Conservation (phyloP, 371 early-diverging fungal genomes). For the Racocetra persica region DNA sequence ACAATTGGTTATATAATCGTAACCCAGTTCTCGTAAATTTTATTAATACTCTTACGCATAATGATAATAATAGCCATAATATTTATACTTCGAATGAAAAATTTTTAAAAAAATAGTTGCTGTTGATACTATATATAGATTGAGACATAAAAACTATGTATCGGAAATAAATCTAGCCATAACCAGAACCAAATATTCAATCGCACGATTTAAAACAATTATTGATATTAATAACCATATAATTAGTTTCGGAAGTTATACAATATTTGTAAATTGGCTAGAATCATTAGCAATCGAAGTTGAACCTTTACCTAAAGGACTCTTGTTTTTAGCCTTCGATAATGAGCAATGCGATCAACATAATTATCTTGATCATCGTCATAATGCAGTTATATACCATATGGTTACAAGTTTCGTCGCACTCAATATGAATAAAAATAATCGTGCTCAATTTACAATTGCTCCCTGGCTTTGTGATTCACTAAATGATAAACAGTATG, state of each 20-base stretch:
- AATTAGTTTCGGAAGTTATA: slow-evolving; percentile 8
- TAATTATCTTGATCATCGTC: slow-evolving; percentile 29
- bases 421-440: too few species aligned
- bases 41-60: slow-evolving; percentile 29
- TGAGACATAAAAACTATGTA: slow-evolving; percentile 23
- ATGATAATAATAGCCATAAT: not conserved
- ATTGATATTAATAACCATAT: too few species aligned
- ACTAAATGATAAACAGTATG: too few species aligned
- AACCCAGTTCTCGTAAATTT: slow-evolving; percentile 29
- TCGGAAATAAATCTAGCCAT: slow-evolving; percentile 15
- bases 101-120: slow-evolving; percentile 22
- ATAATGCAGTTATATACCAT: slow-evolving; percentile 17
- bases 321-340: slow-evolving; percentile 31
- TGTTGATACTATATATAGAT: slow-evolving; percentile 26
- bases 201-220: not conserved
- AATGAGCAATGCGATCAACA: slow-evolving; percentile 33
- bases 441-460: too few species aligned
- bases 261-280: slow-evolving; percentile 1
- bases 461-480: too few species aligned
- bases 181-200: slow-evolving; percentile 17
- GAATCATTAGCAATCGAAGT: not conserved
- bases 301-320: not conserved
- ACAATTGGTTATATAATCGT: not conserved
- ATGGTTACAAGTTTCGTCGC: not conserved
- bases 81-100: not conserved